Conservation (phyloP, 169 alveolate genomes). For the Plasmodium knowlesi region DNA sequence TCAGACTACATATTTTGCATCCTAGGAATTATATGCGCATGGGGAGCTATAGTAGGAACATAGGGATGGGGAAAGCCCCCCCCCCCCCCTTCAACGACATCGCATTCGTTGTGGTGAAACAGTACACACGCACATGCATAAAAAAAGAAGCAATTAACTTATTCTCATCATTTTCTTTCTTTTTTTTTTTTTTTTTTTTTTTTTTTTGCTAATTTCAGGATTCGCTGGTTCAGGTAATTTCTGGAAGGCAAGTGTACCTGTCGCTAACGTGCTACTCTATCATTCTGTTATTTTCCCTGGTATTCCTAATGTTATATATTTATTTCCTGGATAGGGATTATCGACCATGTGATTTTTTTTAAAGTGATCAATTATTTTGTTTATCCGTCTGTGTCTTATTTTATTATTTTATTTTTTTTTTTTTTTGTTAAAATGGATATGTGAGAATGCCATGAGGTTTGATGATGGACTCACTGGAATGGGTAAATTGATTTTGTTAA, state of each 20-base stretch:
- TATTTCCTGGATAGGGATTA: conserved; percentile 42
- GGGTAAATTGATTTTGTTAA: neutral
- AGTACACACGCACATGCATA: neutral
- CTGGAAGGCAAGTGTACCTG: conserved; percentile 20
- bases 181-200: neutral
- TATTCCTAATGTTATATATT: conserved; percentile 7
- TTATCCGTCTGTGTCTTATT: neutral
- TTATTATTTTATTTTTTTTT: neutral
- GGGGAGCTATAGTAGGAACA: conserved; percentile 67
- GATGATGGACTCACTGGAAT: neutral
- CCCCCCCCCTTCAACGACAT: neutral
- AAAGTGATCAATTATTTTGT: neutral
- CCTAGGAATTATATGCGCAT: conserved; percentile 64
- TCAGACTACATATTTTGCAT: conserved; percentile 64
- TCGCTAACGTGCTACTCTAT: conserved; percentile 33
- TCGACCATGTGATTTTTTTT: conserved; percentile 65
- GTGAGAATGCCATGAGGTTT: neutral
- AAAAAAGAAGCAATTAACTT: neutral
- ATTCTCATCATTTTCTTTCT: neutral
- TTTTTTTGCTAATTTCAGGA: conserved; percentile 40
- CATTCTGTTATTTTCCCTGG: conserved; percentile 4
- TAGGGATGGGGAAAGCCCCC: neutral
- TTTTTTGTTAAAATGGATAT: neutral
- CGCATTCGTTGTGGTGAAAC: neutral
- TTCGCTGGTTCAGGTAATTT: conserved; percentile 40